Conservation (phyloP, 148 eudicot genomes). For the Persicaria tinctoria region DNA sequence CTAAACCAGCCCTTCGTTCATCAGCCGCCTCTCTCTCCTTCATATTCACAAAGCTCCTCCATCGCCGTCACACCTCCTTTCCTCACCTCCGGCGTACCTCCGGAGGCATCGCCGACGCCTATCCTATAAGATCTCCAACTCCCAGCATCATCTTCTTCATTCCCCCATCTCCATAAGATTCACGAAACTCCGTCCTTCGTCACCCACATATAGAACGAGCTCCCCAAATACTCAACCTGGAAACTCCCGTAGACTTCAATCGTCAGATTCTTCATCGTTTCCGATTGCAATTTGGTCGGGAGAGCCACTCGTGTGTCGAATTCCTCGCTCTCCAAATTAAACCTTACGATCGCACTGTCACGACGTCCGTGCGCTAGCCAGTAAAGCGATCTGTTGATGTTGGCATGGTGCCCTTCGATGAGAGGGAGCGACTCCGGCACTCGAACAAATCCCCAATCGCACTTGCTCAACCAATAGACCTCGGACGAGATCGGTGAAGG, state of each 20-base stretch:
- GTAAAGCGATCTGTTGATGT: slow-evolving; percentile 3
- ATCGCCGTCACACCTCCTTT: too few relatives aligned
- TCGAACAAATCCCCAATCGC: neutral
- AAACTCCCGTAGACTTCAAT: neutral
- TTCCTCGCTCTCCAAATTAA: neutral
- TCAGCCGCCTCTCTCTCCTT: too few relatives aligned
- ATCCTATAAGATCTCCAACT: too few relatives aligned
- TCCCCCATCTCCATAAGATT: too few relatives aligned
- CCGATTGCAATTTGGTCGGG: neutral
- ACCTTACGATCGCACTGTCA: neutral
- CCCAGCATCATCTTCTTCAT: too few relatives aligned
- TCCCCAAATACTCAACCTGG: slow-evolving; percentile 4
- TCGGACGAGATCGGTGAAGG: neutral
- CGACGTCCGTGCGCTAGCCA: neutral
- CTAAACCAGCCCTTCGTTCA: too few relatives aligned
- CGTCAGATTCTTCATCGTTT: neutral
- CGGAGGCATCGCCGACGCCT: too few relatives aligned
- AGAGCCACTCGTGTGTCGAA: neutral
- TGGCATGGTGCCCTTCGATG: slow-evolving; percentile 8
- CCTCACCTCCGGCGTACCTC: too few relatives aligned
- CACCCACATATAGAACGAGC: neutral
- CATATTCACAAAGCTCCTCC: too few relatives aligned
- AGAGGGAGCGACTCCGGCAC: neutral
- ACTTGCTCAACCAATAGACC: neutral
- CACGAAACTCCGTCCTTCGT: neutral